Base-by-base conservation (phyloP, 768 basidiomycete species). In the Phlegmacium glaucopus region DNA sequence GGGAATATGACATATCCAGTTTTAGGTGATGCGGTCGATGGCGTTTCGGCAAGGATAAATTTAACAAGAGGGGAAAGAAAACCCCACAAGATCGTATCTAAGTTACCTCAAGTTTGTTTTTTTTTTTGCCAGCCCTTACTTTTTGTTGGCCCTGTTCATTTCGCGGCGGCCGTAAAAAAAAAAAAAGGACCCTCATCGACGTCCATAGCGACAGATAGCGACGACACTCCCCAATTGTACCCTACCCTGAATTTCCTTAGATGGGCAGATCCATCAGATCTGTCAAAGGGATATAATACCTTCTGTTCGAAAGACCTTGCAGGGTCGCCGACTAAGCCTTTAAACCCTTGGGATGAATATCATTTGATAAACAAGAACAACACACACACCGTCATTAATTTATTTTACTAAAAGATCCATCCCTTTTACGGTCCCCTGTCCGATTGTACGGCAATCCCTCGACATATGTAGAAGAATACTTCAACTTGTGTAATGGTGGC, bases 1-100 rank as follows among this genome's bases (percentile, higher is more conserved):
- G 59, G 53, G 75, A 70, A 5, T 22, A 50, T 47, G 50, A 39
- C 45, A 34, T 45, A 42, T 37, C 45, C 44, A 34, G 25, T 34
- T 45, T 39, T 39, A 47, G 48, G 48, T 44, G 60, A 56, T 54
- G 56, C 54, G 59, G 62, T 64, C 66, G 65, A 62, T 22, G 22
- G 66, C 65, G n/a, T n/a, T n/a, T 74, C 74, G 75, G 72, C 70
- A 71, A 69, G 72, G 75, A 72, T 61, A 57, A 59, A 56, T 68
- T 62, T 74, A 63, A 53, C 47, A 62, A 70, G n/a, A 61, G 52
- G 53, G 60, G 55, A 60, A 49, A 50, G 42, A 37, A 37, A 58
- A 64, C 61, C 66, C 57, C 62, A 66, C 62, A 53, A 70, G 66
- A 71, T 71, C 68, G 56, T 56, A 61, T 69, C 61, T 68, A 48